These are phyloP conservation scores for Dunaliella primolecta DNA, from an alignment of 139 green algal genomes.

Conservation along the genomic window DNA sequence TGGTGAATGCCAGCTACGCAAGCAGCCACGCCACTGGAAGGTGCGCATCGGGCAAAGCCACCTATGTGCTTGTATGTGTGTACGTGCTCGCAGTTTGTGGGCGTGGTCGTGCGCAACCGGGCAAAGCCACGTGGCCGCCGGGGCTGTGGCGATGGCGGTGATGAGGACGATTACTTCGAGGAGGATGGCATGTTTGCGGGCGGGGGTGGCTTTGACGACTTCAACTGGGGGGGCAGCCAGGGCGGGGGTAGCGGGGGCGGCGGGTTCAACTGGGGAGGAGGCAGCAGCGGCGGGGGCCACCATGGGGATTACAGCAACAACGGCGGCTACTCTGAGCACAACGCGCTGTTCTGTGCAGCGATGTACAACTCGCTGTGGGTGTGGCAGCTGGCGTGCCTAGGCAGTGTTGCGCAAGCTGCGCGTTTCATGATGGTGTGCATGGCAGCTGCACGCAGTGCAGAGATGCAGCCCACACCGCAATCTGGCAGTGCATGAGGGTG, in stretches of 20 bases:
- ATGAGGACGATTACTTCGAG: not conserved
- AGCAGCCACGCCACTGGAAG: too few relatives aligned
- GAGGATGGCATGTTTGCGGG: not conserved
- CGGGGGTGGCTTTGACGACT: not conserved
- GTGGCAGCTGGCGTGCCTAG: not conserved
- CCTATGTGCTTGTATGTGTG: not conserved
- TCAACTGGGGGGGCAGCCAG: not conserved
- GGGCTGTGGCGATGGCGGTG: not conserved
- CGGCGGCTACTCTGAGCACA: constrained; percentile 6
- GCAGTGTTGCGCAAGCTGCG: not conserved
- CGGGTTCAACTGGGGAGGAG: not conserved
- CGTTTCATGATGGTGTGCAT: not conserved
- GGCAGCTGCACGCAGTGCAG: not conserved
- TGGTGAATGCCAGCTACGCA: too few relatives aligned
- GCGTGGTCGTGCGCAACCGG: not conserved
- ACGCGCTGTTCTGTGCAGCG: not conserved
- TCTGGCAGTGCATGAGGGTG: too few relatives aligned
- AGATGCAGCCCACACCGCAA: too few relatives aligned
- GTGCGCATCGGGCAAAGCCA: too few relatives aligned
- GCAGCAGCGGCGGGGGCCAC: not conserved
- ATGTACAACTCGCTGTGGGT: constrained; percentile 7
- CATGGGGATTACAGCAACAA: not conserved
- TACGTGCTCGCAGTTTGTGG: constrained; percentile 2
- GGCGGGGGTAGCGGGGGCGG: not conserved
- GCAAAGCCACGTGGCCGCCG: not conserved